A percentile compares a stretch with the other conserved stretches of the same genome.
Conservation (phyloP, 2,329 filamentous ascomycete genomes). For the Talaromyces verruculosus region DNA sequence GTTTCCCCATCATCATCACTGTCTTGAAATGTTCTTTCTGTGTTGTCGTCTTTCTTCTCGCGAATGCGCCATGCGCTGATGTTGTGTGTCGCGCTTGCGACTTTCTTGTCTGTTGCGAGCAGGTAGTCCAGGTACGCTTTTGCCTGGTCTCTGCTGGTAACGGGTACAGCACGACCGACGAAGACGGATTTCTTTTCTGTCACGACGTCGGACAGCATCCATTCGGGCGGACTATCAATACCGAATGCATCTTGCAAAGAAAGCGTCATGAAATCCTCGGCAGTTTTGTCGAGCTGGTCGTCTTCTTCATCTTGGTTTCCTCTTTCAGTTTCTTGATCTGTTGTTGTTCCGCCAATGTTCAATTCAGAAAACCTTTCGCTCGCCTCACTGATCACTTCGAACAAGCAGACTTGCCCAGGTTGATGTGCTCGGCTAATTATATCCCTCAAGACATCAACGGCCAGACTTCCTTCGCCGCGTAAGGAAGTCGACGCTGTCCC, state of each 20-base stretch:
- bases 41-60: slow-evolving; percentile 41
- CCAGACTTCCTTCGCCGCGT: slow-evolving; percentile 69
- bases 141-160: slow-evolving; percentile 70
- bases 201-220: slow-evolving; percentile 72
- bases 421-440: slow-evolving; percentile 68
- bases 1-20: slow-evolving; percentile 96
- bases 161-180: slow-evolving; percentile 70
- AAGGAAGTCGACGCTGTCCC: slow-evolving; percentile 75
- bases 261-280: slow-evolving; percentile 24
- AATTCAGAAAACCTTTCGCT: slow-evolving; percentile 57
- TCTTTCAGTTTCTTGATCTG: background rate
- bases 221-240: slow-evolving; percentile 54
- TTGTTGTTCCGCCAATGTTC: slow-evolving; percentile 37
- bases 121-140: slow-evolving; percentile 71
- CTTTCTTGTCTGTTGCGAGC: slow-evolving; percentile 76
- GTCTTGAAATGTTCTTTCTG: slow-evolving; percentile 70
- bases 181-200: slow-evolving; percentile 87
- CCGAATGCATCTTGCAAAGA: slow-evolving; percentile 33
- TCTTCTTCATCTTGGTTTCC: slow-evolving; percentile 3
- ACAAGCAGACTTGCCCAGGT: slow-evolving; percentile 78
- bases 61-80: slow-evolving; percentile 91
- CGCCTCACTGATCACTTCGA: slow-evolving; percentile 77
- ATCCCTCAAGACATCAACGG: slow-evolving; percentile 67
- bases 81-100: slow-evolving; percentile 87
- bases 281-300: slow-evolving; percentile 20